Conservation (phyloP, 2,329 filamentous ascomycete species). For the Penicillium frequentans region DNA sequence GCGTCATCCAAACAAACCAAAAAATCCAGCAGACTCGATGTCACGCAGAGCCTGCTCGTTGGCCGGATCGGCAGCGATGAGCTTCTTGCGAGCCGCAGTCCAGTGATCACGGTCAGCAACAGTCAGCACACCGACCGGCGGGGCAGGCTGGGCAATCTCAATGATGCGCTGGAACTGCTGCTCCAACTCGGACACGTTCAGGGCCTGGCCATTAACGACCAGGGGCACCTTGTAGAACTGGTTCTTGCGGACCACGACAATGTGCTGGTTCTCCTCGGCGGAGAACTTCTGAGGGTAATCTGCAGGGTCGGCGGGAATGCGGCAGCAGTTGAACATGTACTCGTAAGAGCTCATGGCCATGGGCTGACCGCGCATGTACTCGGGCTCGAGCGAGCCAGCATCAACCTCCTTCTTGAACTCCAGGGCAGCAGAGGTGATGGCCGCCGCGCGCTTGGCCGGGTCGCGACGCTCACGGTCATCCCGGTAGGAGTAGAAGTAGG, state of each 20-base stretch:
- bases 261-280: slow-evolving; percentile 74
- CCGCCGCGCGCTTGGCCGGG: slow-evolving; percentile 88
- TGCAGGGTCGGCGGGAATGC: slow-evolving; percentile 76
- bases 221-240: slow-evolving; percentile 92
- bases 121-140: slow-evolving; percentile 81
- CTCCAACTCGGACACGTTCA: slow-evolving; percentile 88
- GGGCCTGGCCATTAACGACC: slow-evolving; percentile 76
- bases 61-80: slow-evolving; percentile 72
- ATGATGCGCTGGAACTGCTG: slow-evolving; percentile 85
- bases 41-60: slow-evolving; percentile 77
- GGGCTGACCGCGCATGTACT: slow-evolving; percentile 97
- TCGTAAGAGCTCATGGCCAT: slow-evolving; percentile 98
- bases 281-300: slow-evolving; percentile 84
- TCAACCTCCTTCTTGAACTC: slow-evolving; percentile 97
- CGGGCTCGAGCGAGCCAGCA: slow-evolving; percentile 77
- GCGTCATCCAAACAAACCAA: slow-evolving; percentile 92
- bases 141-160: slow-evolving; percentile 67
- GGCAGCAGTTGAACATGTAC: slow-evolving; percentile 97
- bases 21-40: slow-evolving; percentile 85
- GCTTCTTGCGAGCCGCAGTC: slow-evolving; percentile 75
- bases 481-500: slow-evolving; percentile 98
- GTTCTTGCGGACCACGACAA: slow-evolving; percentile 90
- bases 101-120: slow-evolving; percentile 92
- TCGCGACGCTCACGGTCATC: slow-evolving; percentile 87
- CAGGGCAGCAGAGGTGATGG: slow-evolving; percentile 78